phyloP scores from a whole-genome alignment of 768 basidiomycete species.

The Mycena belliarum region DNA sequence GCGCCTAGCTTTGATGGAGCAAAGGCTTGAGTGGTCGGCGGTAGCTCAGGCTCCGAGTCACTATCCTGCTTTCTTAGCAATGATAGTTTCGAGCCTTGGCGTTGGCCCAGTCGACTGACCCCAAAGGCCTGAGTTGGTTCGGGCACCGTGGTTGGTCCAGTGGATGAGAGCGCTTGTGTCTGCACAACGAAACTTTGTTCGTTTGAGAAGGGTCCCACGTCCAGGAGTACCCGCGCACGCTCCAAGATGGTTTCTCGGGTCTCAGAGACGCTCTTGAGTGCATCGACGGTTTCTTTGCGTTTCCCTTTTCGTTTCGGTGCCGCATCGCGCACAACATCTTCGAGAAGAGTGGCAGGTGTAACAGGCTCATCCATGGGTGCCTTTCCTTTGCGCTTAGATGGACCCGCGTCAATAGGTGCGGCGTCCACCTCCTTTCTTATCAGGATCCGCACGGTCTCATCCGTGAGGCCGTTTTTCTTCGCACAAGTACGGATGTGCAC shows the following conservation, averaged over 20 bases:
- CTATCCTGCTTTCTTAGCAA: conserved; percentile 14
- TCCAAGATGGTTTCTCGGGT: conserved; percentile 47
- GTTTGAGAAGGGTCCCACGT: conserved; percentile 18
- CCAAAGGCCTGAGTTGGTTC: conserved; percentile 43
- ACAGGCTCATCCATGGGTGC: conserved; percentile 14
- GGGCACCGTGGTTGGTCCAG: conserved; percentile 1
- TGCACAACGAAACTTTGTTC: conserved; percentile 10
- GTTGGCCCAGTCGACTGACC: conserved; percentile 36
- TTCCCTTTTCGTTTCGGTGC: conserved; percentile 48
- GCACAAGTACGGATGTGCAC: conserved; percentile 70
- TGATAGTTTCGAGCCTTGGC: conserved; percentile 9
- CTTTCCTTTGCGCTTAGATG: conserved; percentile 25
- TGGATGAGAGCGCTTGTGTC: conserved; percentile 19
- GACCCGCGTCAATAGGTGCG: conserved; percentile 9
- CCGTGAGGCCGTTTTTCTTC: conserved; percentile 53
- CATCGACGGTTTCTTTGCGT: conserved; percentile 38
- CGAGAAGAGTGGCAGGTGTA: conserved; percentile 45
- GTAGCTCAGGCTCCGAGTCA: conserved; percentile 16
- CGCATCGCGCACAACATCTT: conserved; percentile 50
- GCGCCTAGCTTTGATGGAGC: conserved; percentile 34
- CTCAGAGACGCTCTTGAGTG: conserved; percentile 46
- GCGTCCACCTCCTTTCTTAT: conserved; percentile 50
- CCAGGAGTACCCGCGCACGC: conserved; percentile 37
- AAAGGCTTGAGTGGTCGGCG: conserved; percentile 31
- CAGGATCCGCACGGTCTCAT: conserved; percentile 56